Percentiles rank a stretch among this genome's conserved stretches.
Evolutionary conservation across 805 yeast species (phyloP).

Genomic region (Cyberlindnera maclurae): DNA sequence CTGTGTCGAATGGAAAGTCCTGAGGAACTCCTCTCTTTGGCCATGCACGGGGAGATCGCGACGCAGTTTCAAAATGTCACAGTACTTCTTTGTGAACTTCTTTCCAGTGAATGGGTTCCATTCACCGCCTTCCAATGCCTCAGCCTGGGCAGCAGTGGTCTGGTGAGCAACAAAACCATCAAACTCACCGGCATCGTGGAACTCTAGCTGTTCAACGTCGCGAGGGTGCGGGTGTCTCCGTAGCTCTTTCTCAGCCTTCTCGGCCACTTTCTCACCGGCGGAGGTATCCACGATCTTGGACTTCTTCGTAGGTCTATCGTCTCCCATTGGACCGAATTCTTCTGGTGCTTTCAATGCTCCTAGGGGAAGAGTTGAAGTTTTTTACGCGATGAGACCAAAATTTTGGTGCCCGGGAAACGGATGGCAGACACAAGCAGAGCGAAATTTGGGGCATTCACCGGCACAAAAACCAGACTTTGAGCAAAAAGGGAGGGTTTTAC

Average conservation of each 20-base stretch:
- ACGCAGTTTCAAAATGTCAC: constrained; percentile 70
- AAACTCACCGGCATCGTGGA: constrained; percentile 66
- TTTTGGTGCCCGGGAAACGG: constrained; percentile 2
- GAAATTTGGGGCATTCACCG: no score
- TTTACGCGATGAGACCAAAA: constrained; percentile 5
- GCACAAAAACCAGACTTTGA: no score
- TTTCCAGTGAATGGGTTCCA: constrained; percentile 77
- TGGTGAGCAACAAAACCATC: constrained; percentile 45
- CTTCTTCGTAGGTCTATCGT: constrained; percentile 39
- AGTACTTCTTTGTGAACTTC: constrained; percentile 55
- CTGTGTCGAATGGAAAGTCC: constrained; percentile 78
- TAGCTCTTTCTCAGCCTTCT: constrained; percentile 52
- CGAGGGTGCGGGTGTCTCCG: constrained; percentile 40
- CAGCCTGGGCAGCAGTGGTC: constrained; percentile 62
- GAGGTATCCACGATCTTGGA: constrained; percentile 43
- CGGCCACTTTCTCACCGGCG: constrained; percentile 59
- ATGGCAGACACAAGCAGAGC: no score
- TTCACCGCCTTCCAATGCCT: constrained; percentile 46
- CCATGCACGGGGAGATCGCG: constrained; percentile 90
- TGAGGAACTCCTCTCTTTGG: constrained; percentile 83
- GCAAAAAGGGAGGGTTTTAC: no score
- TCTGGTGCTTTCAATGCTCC: neutral
- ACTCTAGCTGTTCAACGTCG: constrained; percentile 31
- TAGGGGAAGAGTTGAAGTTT: neutral
- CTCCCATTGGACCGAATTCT: constrained; percentile 6